A percentile compares a stretch with the other conserved stretches of the same genome.
Conservation (phyloP, 805 yeast genomes). For the Metschnikowia cerradonensis region DNA sequence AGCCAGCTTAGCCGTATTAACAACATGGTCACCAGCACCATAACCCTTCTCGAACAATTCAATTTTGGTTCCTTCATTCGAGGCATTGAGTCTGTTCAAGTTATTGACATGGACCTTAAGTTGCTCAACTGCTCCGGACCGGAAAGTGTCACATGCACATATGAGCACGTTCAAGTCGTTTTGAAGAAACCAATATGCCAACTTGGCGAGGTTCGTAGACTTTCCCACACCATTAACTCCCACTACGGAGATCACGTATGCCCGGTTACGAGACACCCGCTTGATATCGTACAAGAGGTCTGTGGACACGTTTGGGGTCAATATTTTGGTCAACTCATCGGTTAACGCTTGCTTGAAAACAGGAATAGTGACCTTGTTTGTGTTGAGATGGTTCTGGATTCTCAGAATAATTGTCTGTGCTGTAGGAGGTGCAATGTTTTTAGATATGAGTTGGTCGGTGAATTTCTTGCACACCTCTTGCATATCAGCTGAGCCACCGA, state of each 20-base stretch:
- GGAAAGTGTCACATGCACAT: constrained; percentile 96
- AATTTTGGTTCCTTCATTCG: constrained; percentile 41
- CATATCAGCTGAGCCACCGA: constrained; percentile 45
- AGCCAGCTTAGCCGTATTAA: constrained; percentile 88
- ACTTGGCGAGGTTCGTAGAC: constrained; percentile 88
- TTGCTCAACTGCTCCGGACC: constrained; percentile 99
- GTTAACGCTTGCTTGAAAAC: constrained; percentile 58
- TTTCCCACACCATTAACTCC: constrained; percentile 99
- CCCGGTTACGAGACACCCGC: constrained; percentile 41
- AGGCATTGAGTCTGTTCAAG: constrained; percentile 60
- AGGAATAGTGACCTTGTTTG: constrained; percentile 70
- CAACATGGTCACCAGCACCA: constrained; percentile 93
- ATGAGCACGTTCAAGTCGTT: constrained; percentile 81
- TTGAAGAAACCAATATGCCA: constrained; percentile 93
- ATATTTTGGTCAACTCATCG: constrained; percentile 68
- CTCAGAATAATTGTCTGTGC: constrained; percentile 68
- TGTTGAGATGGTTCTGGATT: constrained; percentile 62
- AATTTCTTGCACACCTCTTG: constrained; percentile 61
- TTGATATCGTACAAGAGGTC: constrained; percentile 82
- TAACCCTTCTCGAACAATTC: constrained; percentile 93
- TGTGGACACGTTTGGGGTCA: constrained; percentile 89
- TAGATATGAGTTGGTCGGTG: constrained; percentile 72
- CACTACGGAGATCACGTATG: constrained; percentile 94
- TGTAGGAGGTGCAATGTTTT: constrained; percentile 89
- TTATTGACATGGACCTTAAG: constrained; percentile 89